Evolutionary conservation across 768 basidiomycete species (phyloP), one percentile per base, ranked within the genome.

Genomic region (Paxillus ammoniavirescens): DNA sequence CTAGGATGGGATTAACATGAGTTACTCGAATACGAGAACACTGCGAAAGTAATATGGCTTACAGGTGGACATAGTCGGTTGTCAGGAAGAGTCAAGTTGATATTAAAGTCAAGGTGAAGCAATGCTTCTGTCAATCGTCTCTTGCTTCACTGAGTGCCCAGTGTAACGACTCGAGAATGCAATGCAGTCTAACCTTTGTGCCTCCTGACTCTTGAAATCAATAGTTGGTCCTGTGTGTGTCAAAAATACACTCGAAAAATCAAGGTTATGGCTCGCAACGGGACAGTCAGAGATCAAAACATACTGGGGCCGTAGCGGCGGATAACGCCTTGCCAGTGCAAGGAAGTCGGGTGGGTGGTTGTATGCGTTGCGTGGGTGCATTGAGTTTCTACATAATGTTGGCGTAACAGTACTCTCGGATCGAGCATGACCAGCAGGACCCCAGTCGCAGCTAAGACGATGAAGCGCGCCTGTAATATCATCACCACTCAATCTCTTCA

Each of bases 31-130:
- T 43, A 58, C 8, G 23, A 30, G 28, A 9, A 53, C 36, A 28
- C 13, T 56, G 53, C 47, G 21, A 21, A 13, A 35, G 5, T 13
- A 12, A 14, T n/a, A n/a, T 26, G 12, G 67, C 83, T 53, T 64
- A 96, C 93, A 0, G 94, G 89, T 31, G 95, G 95, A 69, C 94
- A 96, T 6, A 97, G 72, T 50, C 94, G 75, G 69, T 92, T 80
- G 2, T 75, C 65, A 2, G 89, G 89, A 12, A 97, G 69, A 3
- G 72, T 60, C 0, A 95, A 61, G 31, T 72, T 72, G 33, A 96
- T 62, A 1, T 75, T 69, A 64, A 93, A 96, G 70, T 95, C 91
- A 28, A 84, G 77, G 56, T 77, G 72, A 30, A 96, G 76, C 21
- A 98, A 75, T 0, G 89, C 89, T 61, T 87, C 77, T 2, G 95